Evolutionary conservation across 2,329 filamentous ascomycete genomes (phyloP), one percentile per base, ranked within the genome.

Genomic region (Hymenotorrendiella dingleyae): DNA sequence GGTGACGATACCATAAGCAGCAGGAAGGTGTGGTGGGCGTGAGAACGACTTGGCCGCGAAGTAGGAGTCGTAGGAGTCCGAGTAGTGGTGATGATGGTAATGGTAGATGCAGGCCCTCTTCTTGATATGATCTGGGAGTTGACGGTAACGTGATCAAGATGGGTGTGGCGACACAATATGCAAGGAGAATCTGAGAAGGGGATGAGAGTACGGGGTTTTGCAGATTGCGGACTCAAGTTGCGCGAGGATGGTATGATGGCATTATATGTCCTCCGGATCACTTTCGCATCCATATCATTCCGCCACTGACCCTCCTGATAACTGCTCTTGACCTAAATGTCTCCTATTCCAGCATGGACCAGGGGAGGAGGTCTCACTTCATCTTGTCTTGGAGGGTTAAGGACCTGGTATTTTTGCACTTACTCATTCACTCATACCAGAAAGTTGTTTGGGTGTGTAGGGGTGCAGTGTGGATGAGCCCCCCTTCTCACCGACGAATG

Each of bases 241-340:
- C 40, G 49, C 42, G 45, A 43, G 49, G 36, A 45, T 43, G 40
- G 41, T 48, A 45, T n/a, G n/a, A n/a, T n/a, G n/a, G n/a, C 17
- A 21, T 33, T 54, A 49, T 54, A 48, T 52, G 39, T 48, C 24
- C 39, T 38, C 38, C 42, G 29, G 43, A 46, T 46, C 36, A 36
- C 30, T 42, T 43, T n/a, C 24, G 42, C 36, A 45, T 36, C 20
- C 41, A 42, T n/a, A n/a, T 41, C 44, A 34, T 41, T 39, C 45
- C 48, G 48, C 46, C 50, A 45, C 39, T 23, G 33, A 19, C 27
- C 46, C 50, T 50, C 47, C 49, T 55, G 53, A 54, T 55, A 30
- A 27, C 40, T 46, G 47, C 51, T 52, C 49, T 54, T 55, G 49
- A 55, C 48, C 50, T 36, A 23, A 37, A 32, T 47, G 36, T 50